Percentiles rank a stretch among this genome's conserved stretches.
Evolutionary conservation across 208 protist species (phyloP).

Genomic region (Borovskyia barvae): DNA sequence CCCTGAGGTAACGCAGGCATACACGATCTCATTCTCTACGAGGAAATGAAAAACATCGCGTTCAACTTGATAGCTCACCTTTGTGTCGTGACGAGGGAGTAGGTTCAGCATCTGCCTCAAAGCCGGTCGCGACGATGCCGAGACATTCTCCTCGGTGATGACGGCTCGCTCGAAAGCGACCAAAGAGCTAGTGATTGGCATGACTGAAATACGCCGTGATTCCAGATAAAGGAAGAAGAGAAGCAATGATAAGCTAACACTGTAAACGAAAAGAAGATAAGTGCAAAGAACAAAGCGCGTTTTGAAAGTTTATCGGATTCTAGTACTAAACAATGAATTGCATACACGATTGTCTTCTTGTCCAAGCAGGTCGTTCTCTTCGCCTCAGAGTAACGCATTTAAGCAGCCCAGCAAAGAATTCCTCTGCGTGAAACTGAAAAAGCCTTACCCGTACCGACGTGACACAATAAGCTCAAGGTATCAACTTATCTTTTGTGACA

Average conservation of each 20-base stretch:
- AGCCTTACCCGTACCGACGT: too few relatives aligned
- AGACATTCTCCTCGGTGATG: conserved; percentile 54
- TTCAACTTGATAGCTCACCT: conserved; percentile 81
- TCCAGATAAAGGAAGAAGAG: background rate
- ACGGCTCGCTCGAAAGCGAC: conserved; percentile 49
- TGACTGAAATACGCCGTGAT: conserved; percentile 9
- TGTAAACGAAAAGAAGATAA: background rate
- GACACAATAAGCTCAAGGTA: too few relatives aligned
- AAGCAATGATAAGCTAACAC: background rate
- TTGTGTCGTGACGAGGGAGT: conserved; percentile 69
- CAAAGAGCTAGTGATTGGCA: conserved; percentile 52
- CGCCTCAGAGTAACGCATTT: too few relatives aligned
- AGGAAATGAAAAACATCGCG: conserved; percentile 75
- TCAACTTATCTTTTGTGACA: too few relatives aligned
- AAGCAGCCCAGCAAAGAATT: too few relatives aligned
- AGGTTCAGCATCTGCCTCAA: conserved; percentile 68
- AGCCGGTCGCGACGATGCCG: conserved; percentile 25
- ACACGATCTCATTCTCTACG: conserved; percentile 82
- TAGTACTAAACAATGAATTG: too few relatives aligned
- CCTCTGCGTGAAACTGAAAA: too few relatives aligned
- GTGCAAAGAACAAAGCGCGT: background rate
- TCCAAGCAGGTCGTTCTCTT: too few relatives aligned
- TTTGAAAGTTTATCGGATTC: too few relatives aligned
- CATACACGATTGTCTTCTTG: too few relatives aligned
- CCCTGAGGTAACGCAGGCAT: conserved; percentile 57